These are phyloP conservation scores for Vitis hybrid DNA, from an alignment of 177 flowering plant species.

Conservation along the genomic window DNA sequence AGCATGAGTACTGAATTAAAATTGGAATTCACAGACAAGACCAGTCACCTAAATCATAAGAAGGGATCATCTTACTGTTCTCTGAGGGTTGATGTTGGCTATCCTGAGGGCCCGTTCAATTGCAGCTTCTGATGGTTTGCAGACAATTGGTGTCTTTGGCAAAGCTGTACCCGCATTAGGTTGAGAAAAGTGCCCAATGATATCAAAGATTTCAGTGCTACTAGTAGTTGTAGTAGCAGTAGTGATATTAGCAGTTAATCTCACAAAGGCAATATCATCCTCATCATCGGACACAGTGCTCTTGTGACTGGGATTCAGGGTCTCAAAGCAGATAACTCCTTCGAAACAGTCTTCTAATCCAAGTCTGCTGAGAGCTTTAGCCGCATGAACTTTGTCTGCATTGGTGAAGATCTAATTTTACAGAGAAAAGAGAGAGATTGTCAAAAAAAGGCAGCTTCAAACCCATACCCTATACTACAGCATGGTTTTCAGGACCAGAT, in stretches of 20 bases:
- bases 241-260: constrained; percentile 13
- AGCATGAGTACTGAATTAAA: not conserved
- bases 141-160: constrained; percentile 73
- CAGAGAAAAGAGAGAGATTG: constrained; percentile 6
- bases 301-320: constrained; percentile 56
- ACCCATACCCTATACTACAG: not conserved
- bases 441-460: not conserved
- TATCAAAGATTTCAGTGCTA: constrained; percentile 39
- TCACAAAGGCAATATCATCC: constrained; percentile 32
- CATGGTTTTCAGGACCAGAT: not conserved
- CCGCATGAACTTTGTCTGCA: constrained; percentile 71
- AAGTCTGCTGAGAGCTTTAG: constrained; percentile 56
- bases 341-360: constrained; percentile 89
- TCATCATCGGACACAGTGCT: constrained; percentile 27
- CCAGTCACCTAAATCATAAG: not conserved
- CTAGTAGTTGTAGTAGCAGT: constrained; percentile 7
- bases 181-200: constrained; percentile 45
- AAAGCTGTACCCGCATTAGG: constrained; percentile 25
- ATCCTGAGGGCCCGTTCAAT: constrained; percentile 61
- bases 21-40: not conserved
- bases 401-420: constrained; percentile 77
- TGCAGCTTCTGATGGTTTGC: constrained; percentile 77
- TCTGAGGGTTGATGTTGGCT: constrained; percentile 68
- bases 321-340: constrained; percentile 79
- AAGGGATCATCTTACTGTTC: constrained; percentile 56